These are phyloP conservation scores for Acmispon strigosus DNA, from an alignment of 306 rosid genomes.

Conservation along the genomic window DNA sequence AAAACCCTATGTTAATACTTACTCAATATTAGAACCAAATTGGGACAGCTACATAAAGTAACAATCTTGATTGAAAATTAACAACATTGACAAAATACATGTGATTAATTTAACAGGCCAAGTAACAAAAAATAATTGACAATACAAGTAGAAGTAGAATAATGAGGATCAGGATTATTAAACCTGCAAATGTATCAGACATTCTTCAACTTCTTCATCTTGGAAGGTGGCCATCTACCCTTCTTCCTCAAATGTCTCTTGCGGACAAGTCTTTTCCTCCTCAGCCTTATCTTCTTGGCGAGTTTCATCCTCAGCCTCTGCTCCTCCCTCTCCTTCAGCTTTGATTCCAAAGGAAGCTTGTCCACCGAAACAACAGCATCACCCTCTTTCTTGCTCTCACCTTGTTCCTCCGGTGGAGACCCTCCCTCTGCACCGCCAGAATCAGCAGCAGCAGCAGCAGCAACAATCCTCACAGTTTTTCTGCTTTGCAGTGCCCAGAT, in stretches of 20 bases:
- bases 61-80: slow-evolving; percentile 3
- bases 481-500: slow-evolving; percentile 19
- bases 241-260: slow-evolving; percentile 84
- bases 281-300: slow-evolving; percentile 79
- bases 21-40: background rate
- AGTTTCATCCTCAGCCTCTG: slow-evolving; percentile 71
- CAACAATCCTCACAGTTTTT: slow-evolving; percentile 1
- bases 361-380: slow-evolving; percentile 34
- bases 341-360: slow-evolving; percentile 83
- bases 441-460: slow-evolving; percentile 18
- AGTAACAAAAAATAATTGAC: background rate
- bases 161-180: slow-evolving; percentile 17
- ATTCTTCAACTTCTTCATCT: slow-evolving; percentile 82
- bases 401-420: slow-evolving; percentile 11
- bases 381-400: slow-evolving; percentile 36
- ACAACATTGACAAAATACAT: slow-evolving; percentile 19
- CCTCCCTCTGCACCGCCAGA: slow-evolving; percentile 10
- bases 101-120: background rate
- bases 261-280: slow-evolving; percentile 68
- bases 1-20: background rate
- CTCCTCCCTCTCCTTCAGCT: slow-evolving; percentile 64
- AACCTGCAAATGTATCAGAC: slow-evolving; percentile 58
- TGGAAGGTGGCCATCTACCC: slow-evolving; percentile 95
- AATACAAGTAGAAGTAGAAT: background rate
- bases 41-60: background rate